phyloP scores from a whole-genome alignment of 208 protist species.

The Naegleria fowleri region DNA sequence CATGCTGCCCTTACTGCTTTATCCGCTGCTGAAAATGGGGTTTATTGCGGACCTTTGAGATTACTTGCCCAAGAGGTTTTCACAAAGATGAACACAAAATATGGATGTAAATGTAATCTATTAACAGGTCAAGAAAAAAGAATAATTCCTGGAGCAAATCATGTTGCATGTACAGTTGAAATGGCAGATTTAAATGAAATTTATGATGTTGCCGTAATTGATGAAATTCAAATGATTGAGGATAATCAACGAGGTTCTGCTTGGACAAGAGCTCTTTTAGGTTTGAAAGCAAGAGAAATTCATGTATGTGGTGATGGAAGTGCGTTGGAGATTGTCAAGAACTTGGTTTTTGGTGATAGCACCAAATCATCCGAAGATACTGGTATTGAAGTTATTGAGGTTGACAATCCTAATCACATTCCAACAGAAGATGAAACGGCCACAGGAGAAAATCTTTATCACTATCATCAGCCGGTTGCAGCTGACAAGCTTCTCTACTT shows the following conservation, averaged over 20 bases:
- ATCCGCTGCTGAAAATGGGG: constrained; percentile 55
- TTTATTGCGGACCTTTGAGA: constrained; percentile 86
- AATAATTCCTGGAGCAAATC: constrained; percentile 61
- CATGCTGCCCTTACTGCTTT: constrained; percentile 67
- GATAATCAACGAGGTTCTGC: constrained; percentile 81
- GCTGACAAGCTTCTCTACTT: neutral
- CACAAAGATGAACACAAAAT: constrained; percentile 56
- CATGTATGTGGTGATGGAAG: constrained; percentile 78
- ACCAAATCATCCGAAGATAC: constrained; percentile 47
- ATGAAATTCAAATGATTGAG: constrained; percentile 88
- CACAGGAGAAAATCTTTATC: neutral
- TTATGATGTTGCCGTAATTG: constrained; percentile 78
- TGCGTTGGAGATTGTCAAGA: constrained; percentile 60
- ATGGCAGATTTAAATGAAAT: constrained; percentile 68
- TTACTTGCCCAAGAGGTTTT: constrained; percentile 83
- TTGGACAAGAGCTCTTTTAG: constrained; percentile 85
- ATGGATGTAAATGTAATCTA: constrained; percentile 37
- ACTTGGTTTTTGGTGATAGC: constrained; percentile 55
- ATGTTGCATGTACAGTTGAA: constrained; percentile 78
- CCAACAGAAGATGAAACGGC: neutral
- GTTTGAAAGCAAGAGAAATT: constrained; percentile 72
- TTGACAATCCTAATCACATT: constrained; percentile 48
- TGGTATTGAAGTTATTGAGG: constrained; percentile 54
- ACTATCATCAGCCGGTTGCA: neutral
- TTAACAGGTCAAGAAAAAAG: constrained; percentile 81